phyloP scores from a whole-genome alignment of 129 eudicot species.

The Tagetes erecta region DNA sequence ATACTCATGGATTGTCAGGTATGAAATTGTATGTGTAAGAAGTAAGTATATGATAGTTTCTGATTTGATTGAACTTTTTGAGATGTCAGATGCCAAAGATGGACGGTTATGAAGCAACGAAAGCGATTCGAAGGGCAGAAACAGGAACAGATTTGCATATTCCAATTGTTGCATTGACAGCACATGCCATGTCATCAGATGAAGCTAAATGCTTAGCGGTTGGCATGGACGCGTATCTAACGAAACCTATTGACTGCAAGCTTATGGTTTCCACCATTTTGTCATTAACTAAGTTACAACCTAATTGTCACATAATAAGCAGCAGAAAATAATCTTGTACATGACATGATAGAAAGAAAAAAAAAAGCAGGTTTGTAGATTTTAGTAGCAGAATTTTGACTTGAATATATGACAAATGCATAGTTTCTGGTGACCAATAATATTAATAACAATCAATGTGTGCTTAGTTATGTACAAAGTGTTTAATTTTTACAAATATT shows the following conservation, averaged over 20 bases:
- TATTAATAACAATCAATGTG: background rate
- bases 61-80: constrained; percentile 1
- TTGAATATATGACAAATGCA: constrained; percentile 20
- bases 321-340: constrained; percentile 11
- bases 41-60: constrained; percentile 13
- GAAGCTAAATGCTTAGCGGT: constrained; percentile 93
- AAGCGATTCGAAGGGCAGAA: constrained; percentile 75
- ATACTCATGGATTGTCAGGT: constrained; percentile 99
- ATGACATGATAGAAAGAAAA: constrained; percentile 1
- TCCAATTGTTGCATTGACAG: constrained; percentile 96
- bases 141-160: constrained; percentile 52
- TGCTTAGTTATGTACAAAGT: background rate
- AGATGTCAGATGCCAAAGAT: constrained; percentile 89
- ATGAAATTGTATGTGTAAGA: background rate
- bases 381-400: constrained; percentile 25
- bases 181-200: constrained; percentile 97
- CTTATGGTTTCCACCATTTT: constrained; percentile 92
- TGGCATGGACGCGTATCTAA: constrained; percentile 98
- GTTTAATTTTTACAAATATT: background rate
- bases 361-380: constrained; percentile 9
- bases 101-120: constrained; percentile 99
- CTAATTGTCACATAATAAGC: constrained; percentile 31
- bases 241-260: constrained; percentile 92
- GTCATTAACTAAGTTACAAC: constrained; percentile 57
- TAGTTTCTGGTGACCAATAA: constrained; percentile 1